phyloP scores from a whole-genome alignment of 768 basidiomycete genomes.

The Boletus subparvulus region DNA sequence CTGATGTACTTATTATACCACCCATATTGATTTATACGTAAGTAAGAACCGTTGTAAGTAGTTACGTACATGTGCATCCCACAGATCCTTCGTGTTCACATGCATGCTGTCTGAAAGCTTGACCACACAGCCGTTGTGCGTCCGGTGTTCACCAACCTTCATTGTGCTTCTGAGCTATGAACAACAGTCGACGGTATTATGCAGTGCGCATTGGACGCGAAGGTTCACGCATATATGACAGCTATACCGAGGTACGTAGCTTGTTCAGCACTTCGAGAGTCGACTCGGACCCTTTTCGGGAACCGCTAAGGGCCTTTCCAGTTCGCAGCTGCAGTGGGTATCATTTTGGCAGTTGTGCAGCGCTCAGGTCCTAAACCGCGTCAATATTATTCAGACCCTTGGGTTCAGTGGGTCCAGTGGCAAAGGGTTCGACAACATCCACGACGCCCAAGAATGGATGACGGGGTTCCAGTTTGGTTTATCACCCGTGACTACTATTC shows the following conservation, averaged over 20 bases:
- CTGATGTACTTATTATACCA: background rate
- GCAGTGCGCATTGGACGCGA: conserved; percentile 36
- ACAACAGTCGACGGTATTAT: conserved; percentile 28
- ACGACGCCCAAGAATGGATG: conserved; percentile 30
- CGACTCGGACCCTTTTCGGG: too few species aligned
- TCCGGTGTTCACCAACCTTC: background rate
- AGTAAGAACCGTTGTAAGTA: too few species aligned
- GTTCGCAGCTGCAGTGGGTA: conserved; percentile 28
- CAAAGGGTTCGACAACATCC: conserved; percentile 32
- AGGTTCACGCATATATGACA: conserved; percentile 34
- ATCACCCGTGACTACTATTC: conserved; percentile 7
- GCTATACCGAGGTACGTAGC: conserved; percentile 26
- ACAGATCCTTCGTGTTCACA: background rate
- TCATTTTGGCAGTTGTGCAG: background rate
- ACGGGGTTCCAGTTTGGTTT: conserved; percentile 11
- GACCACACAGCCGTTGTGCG: background rate
- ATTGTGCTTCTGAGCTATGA: conserved; percentile 7
- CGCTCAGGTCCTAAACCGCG: background rate
- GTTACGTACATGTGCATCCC: conserved; percentile 6
- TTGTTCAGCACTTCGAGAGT: background rate
- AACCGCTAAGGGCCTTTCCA: conserved; percentile 5
- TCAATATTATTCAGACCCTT: conserved; percentile 16
- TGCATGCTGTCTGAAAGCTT: background rate
- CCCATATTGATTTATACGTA: background rate
- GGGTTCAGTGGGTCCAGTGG: conserved; percentile 34